Evolutionary conservation across 2,329 filamentous ascomycete species (phyloP).

Genomic region (Sphaceloma murrayae): DNA sequence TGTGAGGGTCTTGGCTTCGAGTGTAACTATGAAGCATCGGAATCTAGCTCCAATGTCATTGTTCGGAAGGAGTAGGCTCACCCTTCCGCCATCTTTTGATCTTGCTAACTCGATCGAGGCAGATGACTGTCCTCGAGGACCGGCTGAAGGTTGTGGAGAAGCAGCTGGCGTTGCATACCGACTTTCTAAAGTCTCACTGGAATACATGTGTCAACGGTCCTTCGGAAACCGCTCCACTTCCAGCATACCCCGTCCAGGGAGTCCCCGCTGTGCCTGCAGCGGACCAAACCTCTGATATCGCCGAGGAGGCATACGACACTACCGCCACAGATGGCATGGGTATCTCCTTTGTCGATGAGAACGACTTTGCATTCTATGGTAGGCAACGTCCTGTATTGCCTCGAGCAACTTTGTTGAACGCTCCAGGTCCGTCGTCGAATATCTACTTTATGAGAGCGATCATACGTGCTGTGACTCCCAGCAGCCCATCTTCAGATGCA

Average conservation of each 20-base stretch:
- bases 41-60: conserved; percentile 32
- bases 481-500: neutral
- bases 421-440: conserved; percentile 29
- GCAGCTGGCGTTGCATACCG: conserved; percentile 8
- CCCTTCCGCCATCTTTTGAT: neutral
- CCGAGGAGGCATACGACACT: conserved; percentile 21
- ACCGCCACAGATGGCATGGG: conserved; percentile 31
- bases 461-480: conserved; percentile 25
- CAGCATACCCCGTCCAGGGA: no score
- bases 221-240: neutral
- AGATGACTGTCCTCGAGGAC: conserved; percentile 2
- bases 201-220: neutral
- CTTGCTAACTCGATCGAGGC: neutral
- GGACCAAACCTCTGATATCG: conserved; percentile 8
- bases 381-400: conserved; percentile 12
- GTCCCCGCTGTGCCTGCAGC: conserved; percentile 2
- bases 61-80: conserved; percentile 35
- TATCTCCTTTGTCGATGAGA: conserved; percentile 31
- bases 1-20: conserved; percentile 36
- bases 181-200: conserved; percentile 5
- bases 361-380: conserved; percentile 32
- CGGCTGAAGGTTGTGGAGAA: conserved; percentile 12
- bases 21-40: conserved; percentile 35
- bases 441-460: conserved; percentile 35
- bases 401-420: neutral